Base-by-base conservation (phyloP, 495 filamentous ascomycete species). In the Friedmanniomyces simplex region DNA sequence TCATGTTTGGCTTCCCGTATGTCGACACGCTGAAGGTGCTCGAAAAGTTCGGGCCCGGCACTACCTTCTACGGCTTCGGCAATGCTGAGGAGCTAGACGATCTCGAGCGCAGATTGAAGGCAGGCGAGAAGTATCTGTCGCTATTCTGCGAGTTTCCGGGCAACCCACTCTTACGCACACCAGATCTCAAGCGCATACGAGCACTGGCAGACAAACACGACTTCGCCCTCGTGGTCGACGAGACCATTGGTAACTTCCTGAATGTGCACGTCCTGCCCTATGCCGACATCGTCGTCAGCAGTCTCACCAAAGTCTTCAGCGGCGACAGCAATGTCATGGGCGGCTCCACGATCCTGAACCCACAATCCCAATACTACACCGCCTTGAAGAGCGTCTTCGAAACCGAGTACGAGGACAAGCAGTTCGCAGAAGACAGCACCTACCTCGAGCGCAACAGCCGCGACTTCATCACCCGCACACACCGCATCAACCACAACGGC, bases 251-350 rank as follows among this genome's bases (percentile, higher is more conserved):
- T 62, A 98, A 91, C 54, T 95, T 96, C 62, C 79, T 95, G 55
- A 98, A 98, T 63, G 85, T 98, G 57, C 86, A 96, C 67, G 87
- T 97, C 1, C 79, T 98, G 1, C 88, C 82, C 0, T 85, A 85
- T 66, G 88, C 88, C 48, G 93, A 98, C 71, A 78, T 96, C 14
- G 88, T 95, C 18, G 91, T 91, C 50, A 93, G 86, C 74, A 95
- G 88, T 63, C 76, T 98, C 53, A 96, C 93, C 3, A 98, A 98
- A 71, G 84, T 96, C 49, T 98, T 98, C 71, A 94, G 88, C 55
- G 93, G 93, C 28, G 91, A 95, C 69, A 89, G 88, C 69, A 97
- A 98, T 71, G 93, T 98, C 52, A 96, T 97, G 93, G 93, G 90
- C 60, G 93, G 93, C 49, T 84, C 88, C 67, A 77, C 82, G 11